Evolutionary conservation across 495 filamentous ascomycete genomes (phyloP), one percentile per base, ranked within the genome.

Genomic region (Hyaloscypha hepaticicola): DNA sequence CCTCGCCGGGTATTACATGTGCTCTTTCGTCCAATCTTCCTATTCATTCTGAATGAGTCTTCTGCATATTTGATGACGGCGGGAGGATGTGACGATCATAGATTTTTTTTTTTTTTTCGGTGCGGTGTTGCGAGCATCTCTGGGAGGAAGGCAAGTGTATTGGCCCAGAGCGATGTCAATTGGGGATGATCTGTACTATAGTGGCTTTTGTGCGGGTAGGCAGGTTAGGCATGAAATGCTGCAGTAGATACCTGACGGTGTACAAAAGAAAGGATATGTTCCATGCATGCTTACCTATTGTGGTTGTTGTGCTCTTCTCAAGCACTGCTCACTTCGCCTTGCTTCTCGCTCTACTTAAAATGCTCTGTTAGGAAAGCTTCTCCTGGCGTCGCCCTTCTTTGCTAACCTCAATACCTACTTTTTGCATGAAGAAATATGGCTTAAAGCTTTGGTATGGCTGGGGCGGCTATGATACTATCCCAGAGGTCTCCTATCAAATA

Each of bases 21-120:
- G 59, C 50, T 31, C 28, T 22, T 65, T 53, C 59, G 41, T 52
- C 52, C 48, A 31, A 9, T 22, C 19, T 53, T 50, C 58, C 48
- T 51, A 31, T 38, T 24, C 26, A 14, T 48, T 19, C 27, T 52
- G 62, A 58, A 63, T 52, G 41, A 38, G 52, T 62, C 49, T 66
- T 63, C 65, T 68, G 69, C 65, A 70, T 67, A 57, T 69, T 65
- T 61, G 62, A 52, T 65, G 61, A 68, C 31, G 69, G 69, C 58
- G 61, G 57, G 22, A 66, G 66, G 66, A 68, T 58, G 65, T 70
- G 66, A 71, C 50, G 66, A 71, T 65, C 69, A 71, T 71, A 71
- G 69, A 71, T 49, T 71, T 71, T 64, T 49, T 33, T 31, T 61
- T 52, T 66, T 63, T 64, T 51, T 61, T 53, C n/a, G 55, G 31